A percentile compares a stretch with the other conserved stretches of the same genome.
These are phyloP conservation scores for Hygrophoropsis aurantiaca DNA, from an alignment of 768 basidiomycete species.

Conservation along the genomic window DNA sequence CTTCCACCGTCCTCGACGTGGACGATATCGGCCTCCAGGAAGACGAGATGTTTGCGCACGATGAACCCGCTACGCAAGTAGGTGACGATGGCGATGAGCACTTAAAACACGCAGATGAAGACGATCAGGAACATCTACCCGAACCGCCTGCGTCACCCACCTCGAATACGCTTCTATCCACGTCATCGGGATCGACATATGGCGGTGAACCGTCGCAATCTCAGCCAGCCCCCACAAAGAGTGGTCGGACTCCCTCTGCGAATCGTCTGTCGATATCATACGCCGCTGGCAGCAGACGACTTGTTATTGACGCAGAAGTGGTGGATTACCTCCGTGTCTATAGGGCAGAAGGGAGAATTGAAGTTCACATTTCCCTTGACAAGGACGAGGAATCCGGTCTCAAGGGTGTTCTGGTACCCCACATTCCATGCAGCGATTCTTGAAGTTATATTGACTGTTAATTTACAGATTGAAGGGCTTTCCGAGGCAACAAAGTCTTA, in stretches of 20 bases:
- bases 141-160: constrained; percentile 61
- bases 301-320: constrained; percentile 87
- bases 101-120: constrained; percentile 12
- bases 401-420: constrained; percentile 75
- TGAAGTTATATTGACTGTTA: constrained; percentile 10
- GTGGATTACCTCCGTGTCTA: constrained; percentile 81
- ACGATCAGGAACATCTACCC: constrained; percentile 46
- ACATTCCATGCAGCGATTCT: constrained; percentile 5
- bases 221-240: constrained; percentile 28
- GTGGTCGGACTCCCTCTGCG: constrained; percentile 59
- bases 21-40: constrained; percentile 28
- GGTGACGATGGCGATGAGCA: constrained; percentile 21
- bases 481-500: constrained; percentile 75
- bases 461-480: constrained; percentile 68
- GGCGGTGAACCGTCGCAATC: constrained; percentile 42
- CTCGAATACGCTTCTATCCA: constrained; percentile 45
- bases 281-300: constrained; percentile 80
- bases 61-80: constrained; percentile 15
- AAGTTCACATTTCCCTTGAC: constrained; percentile 66
- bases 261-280: constrained; percentile 95
- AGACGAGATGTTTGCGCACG: constrained; percentile 24
- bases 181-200: constrained; percentile 37
- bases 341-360: constrained; percentile 82
- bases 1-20: constrained; percentile 53
- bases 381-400: constrained; percentile 55